phyloP scores from a whole-genome alignment of 495 filamentous ascomycete species.

The Xylaria venustula region DNA sequence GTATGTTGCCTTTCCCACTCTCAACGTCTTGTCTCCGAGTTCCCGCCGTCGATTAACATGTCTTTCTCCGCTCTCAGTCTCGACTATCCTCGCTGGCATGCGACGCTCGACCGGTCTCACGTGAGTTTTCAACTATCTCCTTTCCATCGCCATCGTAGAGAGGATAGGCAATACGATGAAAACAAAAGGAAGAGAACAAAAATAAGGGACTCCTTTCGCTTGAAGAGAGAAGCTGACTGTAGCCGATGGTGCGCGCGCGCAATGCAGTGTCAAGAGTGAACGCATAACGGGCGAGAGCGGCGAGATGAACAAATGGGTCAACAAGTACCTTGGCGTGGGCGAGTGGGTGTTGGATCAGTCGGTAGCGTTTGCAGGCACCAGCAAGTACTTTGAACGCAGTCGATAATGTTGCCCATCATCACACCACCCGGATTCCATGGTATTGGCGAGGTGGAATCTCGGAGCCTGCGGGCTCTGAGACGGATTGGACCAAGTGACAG shows the following conservation, averaged over 20 bases:
- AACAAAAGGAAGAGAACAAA: background rate
- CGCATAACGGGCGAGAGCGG: conserved; percentile 75
- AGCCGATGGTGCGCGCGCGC: conserved; percentile 44
- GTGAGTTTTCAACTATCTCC: conserved; percentile 57
- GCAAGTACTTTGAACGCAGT: conserved; percentile 83
- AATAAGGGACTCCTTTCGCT: background rate
- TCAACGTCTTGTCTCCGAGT: background rate
- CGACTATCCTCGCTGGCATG: conserved; percentile 92
- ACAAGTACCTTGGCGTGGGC: conserved; percentile 91
- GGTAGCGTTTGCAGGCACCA: conserved; percentile 83
- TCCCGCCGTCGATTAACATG: conserved; percentile 20
- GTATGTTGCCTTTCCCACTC: conserved; percentile 49
- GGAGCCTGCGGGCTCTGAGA: background rate
- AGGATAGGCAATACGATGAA: background rate
- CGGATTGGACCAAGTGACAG: background rate
- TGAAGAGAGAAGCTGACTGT: conserved; percentile 22
- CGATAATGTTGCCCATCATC: conserved; percentile 45
- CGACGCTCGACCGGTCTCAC: conserved; percentile 95
- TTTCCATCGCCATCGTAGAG: background rate
- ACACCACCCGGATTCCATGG: background rate
- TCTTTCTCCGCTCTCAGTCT: conserved; percentile 57
- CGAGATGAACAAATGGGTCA: conserved; percentile 84
- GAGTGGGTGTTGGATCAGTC: conserved; percentile 99
- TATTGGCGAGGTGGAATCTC: background rate
- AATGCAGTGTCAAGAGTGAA: conserved; percentile 84